Conservation (phyloP, 2,329 filamentous ascomycete genomes). For the Monilinia fructicola region DNA sequence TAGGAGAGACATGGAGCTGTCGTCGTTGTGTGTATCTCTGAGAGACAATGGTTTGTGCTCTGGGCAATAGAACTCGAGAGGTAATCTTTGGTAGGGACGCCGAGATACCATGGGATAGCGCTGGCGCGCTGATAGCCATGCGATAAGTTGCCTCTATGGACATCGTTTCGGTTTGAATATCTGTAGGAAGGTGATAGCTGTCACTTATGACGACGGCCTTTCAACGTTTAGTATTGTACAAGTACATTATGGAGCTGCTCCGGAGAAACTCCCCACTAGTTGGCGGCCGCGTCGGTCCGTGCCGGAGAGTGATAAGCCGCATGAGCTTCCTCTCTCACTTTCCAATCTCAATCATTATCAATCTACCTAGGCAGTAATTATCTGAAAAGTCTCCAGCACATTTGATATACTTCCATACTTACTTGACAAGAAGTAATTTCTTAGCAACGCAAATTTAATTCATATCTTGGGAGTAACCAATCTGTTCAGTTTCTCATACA, state of each 20-base stretch:
- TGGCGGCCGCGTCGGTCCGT: slow-evolving; percentile 11
- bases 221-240: slow-evolving; percentile 1
- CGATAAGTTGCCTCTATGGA: slow-evolving; percentile 34
- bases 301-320: neutral
- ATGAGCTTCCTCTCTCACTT: neutral
- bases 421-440: neutral
- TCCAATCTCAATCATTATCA: neutral
- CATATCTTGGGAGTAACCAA: neutral
- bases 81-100: slow-evolving; percentile 26
- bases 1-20: slow-evolving; percentile 35
- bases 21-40: slow-evolving; percentile 32
- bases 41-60: slow-evolving; percentile 30
- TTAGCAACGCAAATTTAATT: neutral
- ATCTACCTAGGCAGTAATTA: neutral
- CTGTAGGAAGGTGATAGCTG: neutral
- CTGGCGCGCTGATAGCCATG: slow-evolving; percentile 30
- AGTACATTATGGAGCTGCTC: neutral
- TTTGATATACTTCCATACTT: neutral
- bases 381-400: slow-evolving; percentile 1
- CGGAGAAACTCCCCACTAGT: slow-evolving; percentile 16
- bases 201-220: slow-evolving; percentile 3
- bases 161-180: slow-evolving; percentile 25
- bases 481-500: slow-evolving; percentile 10
- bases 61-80: slow-evolving; percentile 27
- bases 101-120: slow-evolving; percentile 30